Evolutionary conservation across 2,329 filamentous ascomycete genomes (phyloP), one percentile per base, ranked within the genome.

Genomic region (Drechmeria coniospora): DNA sequence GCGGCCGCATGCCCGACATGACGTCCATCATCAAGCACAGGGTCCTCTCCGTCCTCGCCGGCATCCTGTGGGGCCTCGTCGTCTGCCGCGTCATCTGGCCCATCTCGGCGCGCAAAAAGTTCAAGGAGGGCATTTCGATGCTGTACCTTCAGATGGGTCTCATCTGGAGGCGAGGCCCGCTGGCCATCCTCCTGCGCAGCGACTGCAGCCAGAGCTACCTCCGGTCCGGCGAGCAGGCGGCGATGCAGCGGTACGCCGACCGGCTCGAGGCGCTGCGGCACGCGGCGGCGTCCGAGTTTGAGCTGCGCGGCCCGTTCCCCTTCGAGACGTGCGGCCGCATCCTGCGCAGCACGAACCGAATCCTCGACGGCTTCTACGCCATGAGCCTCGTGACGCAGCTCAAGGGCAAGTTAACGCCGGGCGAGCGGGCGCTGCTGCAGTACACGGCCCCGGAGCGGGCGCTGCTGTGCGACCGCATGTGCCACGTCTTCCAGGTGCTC

Each of bases 131-230:
- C 2, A 63, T 92, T 5, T 80, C 79, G 18, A 60, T 92, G 16
- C 61, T 94, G 9, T 92, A 84, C 68, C 64, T 94, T 5, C 79
- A 87, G 29, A 86, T 94, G 77, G 79, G 81, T 7, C 62, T 94
- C 18, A 83, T 93, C 38, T 94, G 86, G 86, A 87, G 83, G 52
- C 71, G 83, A 20, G 83, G 90, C 6, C 86, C 86, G 0, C 59
- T 93, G n/a, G 75, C 79, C 4, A 73, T 75, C 8, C 65, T 92
- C 33, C 57, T 74, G 1, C 65, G 72, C 29, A 67, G 61, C 30
- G 59, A 66, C 41, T 56, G 53, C 34, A 57, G 60, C 4, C 57
- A 63, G 14, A 68, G 69, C 2, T 93, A 90, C 49, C 81, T 92
- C 63, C 76, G 75, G 39, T 67, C 81, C 2, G 68, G 75, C n/a